phyloP scores from a whole-genome alignment of 495 filamentous ascomycete species.

The Platismatia glauca region DNA sequence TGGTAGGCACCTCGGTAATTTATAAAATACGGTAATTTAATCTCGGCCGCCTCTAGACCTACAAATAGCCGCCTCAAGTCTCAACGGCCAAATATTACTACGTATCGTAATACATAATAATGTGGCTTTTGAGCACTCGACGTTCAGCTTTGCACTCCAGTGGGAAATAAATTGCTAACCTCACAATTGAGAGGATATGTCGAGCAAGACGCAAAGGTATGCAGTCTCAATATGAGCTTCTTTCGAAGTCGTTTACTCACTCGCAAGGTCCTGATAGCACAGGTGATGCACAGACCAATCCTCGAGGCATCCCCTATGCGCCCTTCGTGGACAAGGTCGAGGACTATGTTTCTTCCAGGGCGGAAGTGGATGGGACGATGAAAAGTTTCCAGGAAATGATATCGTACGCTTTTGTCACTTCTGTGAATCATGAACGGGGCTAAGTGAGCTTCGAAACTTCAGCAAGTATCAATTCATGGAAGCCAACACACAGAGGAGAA shows the following conservation, averaged over 20 bases:
- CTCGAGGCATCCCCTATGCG: conserved; percentile 86
- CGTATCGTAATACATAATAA: no score
- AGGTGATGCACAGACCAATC: conserved; percentile 66
- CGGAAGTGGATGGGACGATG: conserved; percentile 81
- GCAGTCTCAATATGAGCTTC: not conserved
- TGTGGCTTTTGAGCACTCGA: no score
- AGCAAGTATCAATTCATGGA: conserved; percentile 99
- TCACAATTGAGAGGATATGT: conserved; percentile 6
- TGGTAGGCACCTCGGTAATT: no score
- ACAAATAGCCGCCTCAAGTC: no score
- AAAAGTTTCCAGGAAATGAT: conserved; percentile 99
- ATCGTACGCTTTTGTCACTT: conserved; percentile 44
- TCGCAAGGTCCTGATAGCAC: conserved; percentile 26
- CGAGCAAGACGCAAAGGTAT: conserved; percentile 12
- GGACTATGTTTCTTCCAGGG: conserved; percentile 82
- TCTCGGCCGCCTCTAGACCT: no score
- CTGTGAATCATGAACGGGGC: no score
- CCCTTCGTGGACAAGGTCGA: conserved; percentile 95
- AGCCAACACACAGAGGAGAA: conserved; percentile 75
- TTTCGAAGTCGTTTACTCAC: not conserved
- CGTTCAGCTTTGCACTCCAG: not conserved
- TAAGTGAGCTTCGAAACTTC: not conserved
- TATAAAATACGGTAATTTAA: no score
- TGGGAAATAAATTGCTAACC: not conserved
- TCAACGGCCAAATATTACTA: no score